Percentiles rank a stretch among this genome's conserved stretches.
phyloP scores from a whole-genome alignment of 768 basidiomycete species.

The Rubroboletus pulcherrimus region DNA sequence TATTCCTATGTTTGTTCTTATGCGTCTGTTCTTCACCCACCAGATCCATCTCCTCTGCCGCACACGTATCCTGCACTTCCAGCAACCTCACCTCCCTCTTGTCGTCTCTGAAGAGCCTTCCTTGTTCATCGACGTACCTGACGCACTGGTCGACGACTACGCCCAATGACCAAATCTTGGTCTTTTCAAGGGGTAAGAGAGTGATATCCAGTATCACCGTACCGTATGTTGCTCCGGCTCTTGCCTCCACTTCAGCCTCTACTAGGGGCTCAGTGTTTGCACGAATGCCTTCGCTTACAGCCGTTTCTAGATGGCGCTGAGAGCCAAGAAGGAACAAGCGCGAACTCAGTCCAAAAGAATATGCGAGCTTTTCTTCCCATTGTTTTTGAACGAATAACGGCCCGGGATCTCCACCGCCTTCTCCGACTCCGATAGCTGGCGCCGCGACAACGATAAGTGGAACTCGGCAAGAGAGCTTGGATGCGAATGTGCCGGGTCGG shows the following conservation, averaged over 20 bases:
- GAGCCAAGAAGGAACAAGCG: slow-evolving; percentile 82
- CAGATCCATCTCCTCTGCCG: slow-evolving; percentile 7
- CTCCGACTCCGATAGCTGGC: slow-evolving; percentile 80
- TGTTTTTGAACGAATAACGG: slow-evolving; percentile 81
- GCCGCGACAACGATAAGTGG: slow-evolving; percentile 75
- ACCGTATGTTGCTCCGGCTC: slow-evolving; percentile 35
- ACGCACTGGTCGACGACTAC: slow-evolving; percentile 63
- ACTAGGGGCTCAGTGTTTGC: not conserved
- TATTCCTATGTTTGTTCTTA: slow-evolving; percentile 16
- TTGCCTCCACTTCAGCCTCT: slow-evolving; percentile 3
- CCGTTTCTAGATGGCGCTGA: slow-evolving; percentile 1
- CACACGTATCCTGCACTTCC: slow-evolving; percentile 18
- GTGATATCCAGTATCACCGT: slow-evolving; percentile 74
- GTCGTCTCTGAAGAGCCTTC: not conserved
- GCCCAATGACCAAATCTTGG: slow-evolving; percentile 74
- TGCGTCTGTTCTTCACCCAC: slow-evolving; percentile 2
- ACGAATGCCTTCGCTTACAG: not conserved
- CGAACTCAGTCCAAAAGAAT: slow-evolving; percentile 72
- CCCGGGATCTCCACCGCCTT: slow-evolving; percentile 56
- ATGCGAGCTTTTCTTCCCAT: slow-evolving; percentile 89
- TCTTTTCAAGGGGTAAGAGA: slow-evolving; percentile 81
- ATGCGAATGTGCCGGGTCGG: slow-evolving; percentile 80
- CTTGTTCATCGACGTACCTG: slow-evolving; percentile 4
- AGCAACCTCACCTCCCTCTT: slow-evolving; percentile 11
- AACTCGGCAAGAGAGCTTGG: slow-evolving; percentile 65